Conservation (phyloP, 208 protist species). For the Jaenimonas drosophilae region DNA sequence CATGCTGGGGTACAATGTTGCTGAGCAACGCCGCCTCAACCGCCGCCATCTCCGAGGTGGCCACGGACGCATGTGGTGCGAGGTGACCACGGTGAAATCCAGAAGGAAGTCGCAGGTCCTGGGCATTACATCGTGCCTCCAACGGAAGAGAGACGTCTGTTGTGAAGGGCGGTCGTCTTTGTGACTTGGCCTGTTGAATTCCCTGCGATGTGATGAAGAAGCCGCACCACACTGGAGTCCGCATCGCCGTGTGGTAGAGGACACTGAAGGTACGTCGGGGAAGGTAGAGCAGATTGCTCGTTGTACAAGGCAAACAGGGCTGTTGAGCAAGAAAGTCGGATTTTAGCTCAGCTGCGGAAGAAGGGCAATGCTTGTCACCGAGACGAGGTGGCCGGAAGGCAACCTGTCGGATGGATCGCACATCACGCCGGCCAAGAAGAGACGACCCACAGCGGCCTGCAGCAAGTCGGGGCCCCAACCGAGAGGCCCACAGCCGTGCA, state of each 20-base stretch:
- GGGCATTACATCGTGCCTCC: conserved; percentile 6
- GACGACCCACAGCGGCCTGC: too few relatives aligned
- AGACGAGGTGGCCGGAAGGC: too few relatives aligned
- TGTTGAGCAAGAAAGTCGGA: too few relatives aligned
- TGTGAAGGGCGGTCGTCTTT: too few relatives aligned
- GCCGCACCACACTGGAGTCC: conserved; percentile 34
- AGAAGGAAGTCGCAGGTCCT: conserved; percentile 9
- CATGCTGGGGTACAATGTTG: conserved; percentile 46
- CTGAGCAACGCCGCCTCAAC: conserved; percentile 38
- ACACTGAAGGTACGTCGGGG: conserved; percentile 28
- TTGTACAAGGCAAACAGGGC: too few relatives aligned
- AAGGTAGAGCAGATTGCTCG: conserved; percentile 18
- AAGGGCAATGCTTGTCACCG: too few relatives aligned
- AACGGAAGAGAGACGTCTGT: conserved; percentile 24
- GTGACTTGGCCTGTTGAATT: conserved; percentile 15
- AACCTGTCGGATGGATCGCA: too few relatives aligned
- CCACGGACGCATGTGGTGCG: conserved; percentile 53
- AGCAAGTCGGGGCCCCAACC: too few relatives aligned
- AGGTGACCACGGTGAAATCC: conserved; percentile 52
- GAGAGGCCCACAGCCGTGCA: too few relatives aligned
- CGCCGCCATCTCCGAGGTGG: conserved; percentile 11
- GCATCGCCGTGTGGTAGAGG: conserved; percentile 26
- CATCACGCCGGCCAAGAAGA: too few relatives aligned
- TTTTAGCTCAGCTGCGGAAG: too few relatives aligned
- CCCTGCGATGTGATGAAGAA: conserved; percentile 20